Evolutionary conservation across 257 asterid species (phyloP), one percentile per base, ranked within the genome.

Genomic region (Nicotiana tomentosiformis): DNA sequence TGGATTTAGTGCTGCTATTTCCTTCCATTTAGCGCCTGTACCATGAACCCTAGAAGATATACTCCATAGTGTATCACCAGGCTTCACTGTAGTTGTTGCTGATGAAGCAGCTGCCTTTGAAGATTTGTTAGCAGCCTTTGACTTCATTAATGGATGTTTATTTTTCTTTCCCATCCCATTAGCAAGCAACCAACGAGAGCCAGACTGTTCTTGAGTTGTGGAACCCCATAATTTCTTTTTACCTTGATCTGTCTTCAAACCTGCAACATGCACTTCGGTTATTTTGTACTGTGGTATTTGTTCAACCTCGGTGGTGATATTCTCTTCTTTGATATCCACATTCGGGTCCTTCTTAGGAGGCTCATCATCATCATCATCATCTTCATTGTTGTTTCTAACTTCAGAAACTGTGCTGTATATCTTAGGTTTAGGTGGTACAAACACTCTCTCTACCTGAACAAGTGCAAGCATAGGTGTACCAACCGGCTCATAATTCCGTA

Each of bases 161-260:
- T 96, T 93, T 92, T 93, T 96, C 93, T 96, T 96, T 82, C 98
- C 99, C 99, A 96, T 94, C 83, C 99, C 98, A 81, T 91, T 96
- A 1, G 99, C 99, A 9, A 96, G 95, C 88, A 96, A 80, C 99
- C 99, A 96, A 23, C 98, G 98, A 9, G 99, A 94, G 15, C 99
- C 97, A 16, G 97, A 86, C 84, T 93, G 97, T 80, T 93, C 97
- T 66, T 92, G 98, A 74, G 89, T 88, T 32, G 90, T 67, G 5
- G 98, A 90, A 60, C 99, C 98, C 99, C 98, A 93, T 20, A 86
- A 66, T 91, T 94, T 93, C 90, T 93, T 96, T 79, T 93, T 91
- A 33, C 92, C 89, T 43, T 90, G 87, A 46, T 96, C 97, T 0
- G 89, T 83, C 86, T 91, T 93, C 84, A 93, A 82, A 65, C 99